These are phyloP conservation scores for Colletotrichum caudatum DNA, from an alignment of 2,329 filamentous ascomycete genomes.

Conservation along the genomic window DNA sequence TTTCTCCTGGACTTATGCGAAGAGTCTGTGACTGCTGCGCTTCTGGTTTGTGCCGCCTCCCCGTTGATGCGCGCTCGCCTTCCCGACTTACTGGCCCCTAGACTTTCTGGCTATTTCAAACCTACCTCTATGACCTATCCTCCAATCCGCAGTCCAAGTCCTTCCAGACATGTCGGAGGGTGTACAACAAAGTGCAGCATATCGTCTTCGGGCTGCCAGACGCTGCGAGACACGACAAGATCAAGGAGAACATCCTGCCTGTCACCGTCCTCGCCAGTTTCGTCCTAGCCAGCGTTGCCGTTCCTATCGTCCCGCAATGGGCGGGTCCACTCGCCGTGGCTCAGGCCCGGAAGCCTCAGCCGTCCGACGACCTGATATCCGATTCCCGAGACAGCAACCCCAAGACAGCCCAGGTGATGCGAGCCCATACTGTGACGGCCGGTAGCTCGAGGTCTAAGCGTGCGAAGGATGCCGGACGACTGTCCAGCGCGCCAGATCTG, in stretches of 20 bases:
- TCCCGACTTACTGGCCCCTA: slow-evolving; percentile 53
- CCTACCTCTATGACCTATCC: slow-evolving; percentile 84
- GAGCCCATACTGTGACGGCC: slow-evolving; percentile 76
- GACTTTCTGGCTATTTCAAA: slow-evolving; percentile 94
- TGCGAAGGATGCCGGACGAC: slow-evolving; percentile 59
- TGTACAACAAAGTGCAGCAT: slow-evolving; percentile 90
- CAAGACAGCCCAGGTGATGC: slow-evolving; percentile 69
- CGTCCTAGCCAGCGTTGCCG: slow-evolving; percentile 79
- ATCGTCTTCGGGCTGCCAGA: slow-evolving; percentile 86
- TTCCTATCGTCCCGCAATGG: slow-evolving; percentile 81
- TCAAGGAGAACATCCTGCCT: slow-evolving; percentile 83
- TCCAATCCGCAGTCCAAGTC: slow-evolving; percentile 79
- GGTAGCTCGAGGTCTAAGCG: slow-evolving; percentile 64
- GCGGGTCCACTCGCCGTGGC: slow-evolving; percentile 85
- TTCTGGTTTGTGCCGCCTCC: slow-evolving; percentile 71
- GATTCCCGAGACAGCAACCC: slow-evolving; percentile 60
- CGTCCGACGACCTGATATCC: slow-evolving; percentile 69
- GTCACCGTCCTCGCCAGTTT: slow-evolving; percentile 86
- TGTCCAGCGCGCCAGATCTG: slow-evolving; percentile 58
- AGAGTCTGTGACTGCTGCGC: slow-evolving; percentile 85
- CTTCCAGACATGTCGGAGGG: slow-evolving; percentile 84
- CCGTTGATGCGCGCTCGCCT: background rate
- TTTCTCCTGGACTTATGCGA: slow-evolving; percentile 88
- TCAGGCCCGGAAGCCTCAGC: slow-evolving; percentile 81
- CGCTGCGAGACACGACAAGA: slow-evolving; percentile 76